Evolutionary conservation across 768 basidiomycete genomes (phyloP).

Genomic region (Termitomyces sp.): DNA sequence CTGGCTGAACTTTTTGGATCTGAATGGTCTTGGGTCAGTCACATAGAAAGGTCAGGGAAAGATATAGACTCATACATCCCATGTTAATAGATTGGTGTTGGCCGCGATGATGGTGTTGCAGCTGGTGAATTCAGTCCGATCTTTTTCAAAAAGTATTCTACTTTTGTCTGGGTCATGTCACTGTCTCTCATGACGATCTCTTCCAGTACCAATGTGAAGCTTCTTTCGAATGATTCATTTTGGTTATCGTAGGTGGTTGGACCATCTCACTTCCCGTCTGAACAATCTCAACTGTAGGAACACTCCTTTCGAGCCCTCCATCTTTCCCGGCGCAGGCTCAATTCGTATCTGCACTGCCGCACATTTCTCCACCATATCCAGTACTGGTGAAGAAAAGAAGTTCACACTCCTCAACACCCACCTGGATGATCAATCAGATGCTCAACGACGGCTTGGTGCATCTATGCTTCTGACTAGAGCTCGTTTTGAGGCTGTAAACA

Average conservation of each 20-base stretch:
- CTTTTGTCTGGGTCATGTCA: conserved; percentile 14
- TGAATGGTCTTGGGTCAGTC: conserved; percentile 46
- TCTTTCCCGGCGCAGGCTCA: conserved; percentile 45
- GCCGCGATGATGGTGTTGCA: conserved; percentile 50
- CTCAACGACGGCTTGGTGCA: conserved; percentile 43
- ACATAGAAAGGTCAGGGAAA: background rate
- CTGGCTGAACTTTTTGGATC: conserved; percentile 46
- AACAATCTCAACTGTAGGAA: conserved; percentile 19
- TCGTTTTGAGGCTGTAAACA: conserved; percentile 38
- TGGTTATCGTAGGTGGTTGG: conserved; percentile 44
- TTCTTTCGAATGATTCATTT: conserved; percentile 41
- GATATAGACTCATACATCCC: background rate
- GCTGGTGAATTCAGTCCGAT: conserved; percentile 60
- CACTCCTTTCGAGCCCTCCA: conserved; percentile 43
- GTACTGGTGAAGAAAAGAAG: conserved; percentile 9
- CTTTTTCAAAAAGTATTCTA: conserved; percentile 44
- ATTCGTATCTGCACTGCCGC: conserved; percentile 43
- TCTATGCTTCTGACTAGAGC: conserved; percentile 46
- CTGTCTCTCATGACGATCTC: background rate
- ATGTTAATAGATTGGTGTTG: conserved; percentile 44
- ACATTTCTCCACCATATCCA: conserved; percentile 24
- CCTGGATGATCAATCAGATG: conserved; percentile 49
- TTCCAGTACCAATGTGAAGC: conserved; percentile 19
- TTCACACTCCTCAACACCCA: conserved; percentile 48
- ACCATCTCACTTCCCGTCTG: background rate